Conservation (phyloP, 1,284 basidiomycete genomes). For the Marasmius oreades region DNA sequence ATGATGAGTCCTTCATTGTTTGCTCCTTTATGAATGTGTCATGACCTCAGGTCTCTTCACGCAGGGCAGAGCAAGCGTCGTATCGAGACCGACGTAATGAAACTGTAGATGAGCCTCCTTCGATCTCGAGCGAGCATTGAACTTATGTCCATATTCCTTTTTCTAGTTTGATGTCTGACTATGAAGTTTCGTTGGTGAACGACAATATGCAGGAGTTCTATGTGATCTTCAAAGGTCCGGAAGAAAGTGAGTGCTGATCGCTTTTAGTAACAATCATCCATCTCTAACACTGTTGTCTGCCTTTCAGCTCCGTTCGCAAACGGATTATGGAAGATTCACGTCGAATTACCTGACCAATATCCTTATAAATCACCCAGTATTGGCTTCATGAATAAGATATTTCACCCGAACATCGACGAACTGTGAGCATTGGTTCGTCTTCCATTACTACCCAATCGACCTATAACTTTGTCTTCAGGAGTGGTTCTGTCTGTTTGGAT, state of each 20-base stretch:
- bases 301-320: slow-evolving; percentile 86
- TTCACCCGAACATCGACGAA: slow-evolving; percentile 98
- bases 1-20: slow-evolving; percentile 35
- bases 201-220: slow-evolving; percentile 99
- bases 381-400: slow-evolving; percentile 99
- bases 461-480: slow-evolving; percentile 43
- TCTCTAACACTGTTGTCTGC: slow-evolving; percentile 2
- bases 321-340: slow-evolving; percentile 99
- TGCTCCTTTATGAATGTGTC: background rate
- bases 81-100: slow-evolving; percentile 99
- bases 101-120: slow-evolving; percentile 58
- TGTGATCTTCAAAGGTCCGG: slow-evolving; percentile 91
- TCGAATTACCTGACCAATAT: slow-evolving; percentile 98
- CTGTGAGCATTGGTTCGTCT: slow-evolving; percentile 50
- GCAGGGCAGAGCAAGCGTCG: slow-evolving; percentile 72
- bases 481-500: slow-evolving; percentile 93
- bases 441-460: background rate
- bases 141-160: background rate
- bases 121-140: background rate
- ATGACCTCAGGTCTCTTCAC: slow-evolving; percentile 27
- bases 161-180: slow-evolving; percentile 90
- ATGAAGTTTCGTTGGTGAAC: slow-evolving; percentile 95
- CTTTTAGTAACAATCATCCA: slow-evolving; percentile 4
- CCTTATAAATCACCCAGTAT: slow-evolving; percentile 99
- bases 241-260: slow-evolving; percentile 73